Percentiles rank a stretch among this genome's conserved stretches.
phyloP scores from a whole-genome alignment of 805 yeast species.

The Candida cerambycidarum region DNA sequence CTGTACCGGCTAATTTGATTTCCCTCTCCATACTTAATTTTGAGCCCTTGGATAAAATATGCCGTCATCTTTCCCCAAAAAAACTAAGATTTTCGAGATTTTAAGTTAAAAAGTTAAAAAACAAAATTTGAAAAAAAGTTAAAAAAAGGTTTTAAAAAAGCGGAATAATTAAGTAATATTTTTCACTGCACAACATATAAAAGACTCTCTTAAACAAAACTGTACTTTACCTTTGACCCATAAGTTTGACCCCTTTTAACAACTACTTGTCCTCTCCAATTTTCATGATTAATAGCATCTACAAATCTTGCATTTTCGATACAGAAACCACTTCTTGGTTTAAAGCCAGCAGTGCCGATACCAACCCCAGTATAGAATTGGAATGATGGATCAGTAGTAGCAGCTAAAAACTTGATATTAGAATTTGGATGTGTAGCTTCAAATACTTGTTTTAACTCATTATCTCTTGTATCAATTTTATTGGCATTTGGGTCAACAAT shows the following conservation, averaged over 20 bases:
- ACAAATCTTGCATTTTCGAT: slow-evolving; percentile 61
- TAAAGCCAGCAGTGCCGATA: slow-evolving; percentile 36
- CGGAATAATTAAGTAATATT: no score
- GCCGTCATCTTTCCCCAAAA: no score
- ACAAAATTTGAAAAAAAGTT: no score
- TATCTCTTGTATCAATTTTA: slow-evolving; percentile 48
- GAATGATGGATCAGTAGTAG: slow-evolving; percentile 65
- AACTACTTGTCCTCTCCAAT: slow-evolving; percentile 51
- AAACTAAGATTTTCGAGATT: no score
- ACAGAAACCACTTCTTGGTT: slow-evolving; percentile 55
- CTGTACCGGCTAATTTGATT: no score
- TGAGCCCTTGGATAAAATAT: no score
- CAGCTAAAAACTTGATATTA: slow-evolving; percentile 39
- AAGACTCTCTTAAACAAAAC: slow-evolving; percentile 9
- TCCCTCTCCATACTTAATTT: no score
- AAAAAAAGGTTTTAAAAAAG: no score
- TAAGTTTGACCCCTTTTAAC: slow-evolving; percentile 49
- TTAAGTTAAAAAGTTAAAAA: no score
- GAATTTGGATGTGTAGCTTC: slow-evolving; percentile 48
- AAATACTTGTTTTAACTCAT: slow-evolving; percentile 34
- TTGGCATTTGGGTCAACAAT: slow-evolving; percentile 38
- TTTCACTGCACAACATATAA: no score
- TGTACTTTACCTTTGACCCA: slow-evolving; percentile 47
- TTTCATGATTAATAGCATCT: slow-evolving; percentile 48
- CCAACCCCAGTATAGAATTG: slow-evolving; percentile 65